Conservation (phyloP, 1,284 basidiomycete species). For the Flammula alnicola region DNA sequence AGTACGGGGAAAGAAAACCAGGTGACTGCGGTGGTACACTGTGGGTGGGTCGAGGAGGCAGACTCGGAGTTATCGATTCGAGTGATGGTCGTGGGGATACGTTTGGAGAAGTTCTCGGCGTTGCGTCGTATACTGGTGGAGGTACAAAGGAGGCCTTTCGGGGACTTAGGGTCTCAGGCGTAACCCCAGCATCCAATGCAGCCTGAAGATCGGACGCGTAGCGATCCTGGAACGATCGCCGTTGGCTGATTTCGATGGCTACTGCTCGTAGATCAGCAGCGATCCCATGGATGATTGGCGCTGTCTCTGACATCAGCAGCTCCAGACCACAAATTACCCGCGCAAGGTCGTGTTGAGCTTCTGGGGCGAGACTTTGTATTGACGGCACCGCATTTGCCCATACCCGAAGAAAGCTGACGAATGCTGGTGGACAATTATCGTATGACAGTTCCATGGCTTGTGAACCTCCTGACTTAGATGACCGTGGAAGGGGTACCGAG, state of each 20-base stretch:
- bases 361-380: conserved; percentile 64
- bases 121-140: conserved; percentile 66
- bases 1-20: conserved; percentile 30
- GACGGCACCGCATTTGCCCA: conserved; percentile 70
- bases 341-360: conserved; percentile 79
- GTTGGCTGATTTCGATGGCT: conserved; percentile 79
- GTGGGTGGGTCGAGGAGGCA: conserved; percentile 20
- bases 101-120: conserved; percentile 30
- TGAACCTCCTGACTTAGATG: conserved; percentile 31
- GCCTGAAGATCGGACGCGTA: conserved; percentile 76
- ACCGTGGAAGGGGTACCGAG: conserved; percentile 48
- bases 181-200: conserved; percentile 65
- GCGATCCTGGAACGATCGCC: conserved; percentile 80
- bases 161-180: conserved; percentile 31
- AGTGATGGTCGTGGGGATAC: conserved; percentile 33
- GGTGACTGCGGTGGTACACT: conserved; percentile 29
- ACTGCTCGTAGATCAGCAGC: conserved; percentile 77
- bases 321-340: conserved; percentile 72
- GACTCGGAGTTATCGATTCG: conserved; percentile 27
- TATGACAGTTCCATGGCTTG: conserved; percentile 49
- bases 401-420: conserved; percentile 68
- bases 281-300: conserved; percentile 56
- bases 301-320: conserved; percentile 38
- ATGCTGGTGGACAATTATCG: conserved; percentile 50
- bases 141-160: conserved; percentile 71